phyloP scores from a whole-genome alignment of 1,139 yeast species.

The Geotrichum klebahnii region DNA sequence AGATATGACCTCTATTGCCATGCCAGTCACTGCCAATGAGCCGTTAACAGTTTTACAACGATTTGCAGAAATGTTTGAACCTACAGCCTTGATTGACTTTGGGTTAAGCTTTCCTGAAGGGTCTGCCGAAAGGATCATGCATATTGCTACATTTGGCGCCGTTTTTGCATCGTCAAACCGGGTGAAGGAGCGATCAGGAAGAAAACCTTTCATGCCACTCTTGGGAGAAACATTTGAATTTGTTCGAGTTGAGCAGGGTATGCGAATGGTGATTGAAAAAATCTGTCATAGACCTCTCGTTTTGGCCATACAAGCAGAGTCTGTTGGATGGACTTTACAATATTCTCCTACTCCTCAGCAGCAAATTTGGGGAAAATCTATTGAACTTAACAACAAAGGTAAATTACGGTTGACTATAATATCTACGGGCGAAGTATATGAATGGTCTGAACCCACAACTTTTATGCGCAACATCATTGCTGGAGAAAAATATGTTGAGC shows the following conservation, averaged over 20 bases:
- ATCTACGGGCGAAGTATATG: slow-evolving; percentile 64
- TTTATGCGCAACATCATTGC: slow-evolving; percentile 82
- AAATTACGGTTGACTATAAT: slow-evolving; percentile 52
- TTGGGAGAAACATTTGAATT: slow-evolving; percentile 84
- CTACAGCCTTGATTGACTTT: slow-evolving; percentile 58
- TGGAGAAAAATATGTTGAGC: slow-evolving; percentile 94
- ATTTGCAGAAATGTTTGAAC: slow-evolving; percentile 75
- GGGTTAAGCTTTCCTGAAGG: slow-evolving; percentile 47
- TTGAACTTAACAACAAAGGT: slow-evolving; percentile 78
- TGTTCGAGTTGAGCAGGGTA: slow-evolving; percentile 71
- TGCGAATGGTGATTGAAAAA: slow-evolving; percentile 69
- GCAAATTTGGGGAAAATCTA: slow-evolving; percentile 92
- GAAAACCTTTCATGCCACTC: slow-evolving; percentile 92
- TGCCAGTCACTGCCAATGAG: slow-evolving; percentile 94
- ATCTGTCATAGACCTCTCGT: slow-evolving; percentile 79
- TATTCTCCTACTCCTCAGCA: slow-evolving; percentile 79
- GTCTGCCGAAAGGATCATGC: slow-evolving; percentile 57
- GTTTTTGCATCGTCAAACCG: slow-evolving; percentile 68
- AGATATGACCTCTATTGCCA: slow-evolving; percentile 77
- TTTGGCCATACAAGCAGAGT: slow-evolving; percentile 74
- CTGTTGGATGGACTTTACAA: slow-evolving; percentile 67
- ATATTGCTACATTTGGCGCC: slow-evolving; percentile 79
- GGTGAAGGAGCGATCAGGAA: slow-evolving; percentile 64
- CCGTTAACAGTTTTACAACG: slow-evolving; percentile 80
- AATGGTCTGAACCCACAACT: slow-evolving; percentile 80